Base-by-base conservation (phyloP, 495 filamentous ascomycete species). In the Hypoxylon lenormandii region DNA sequence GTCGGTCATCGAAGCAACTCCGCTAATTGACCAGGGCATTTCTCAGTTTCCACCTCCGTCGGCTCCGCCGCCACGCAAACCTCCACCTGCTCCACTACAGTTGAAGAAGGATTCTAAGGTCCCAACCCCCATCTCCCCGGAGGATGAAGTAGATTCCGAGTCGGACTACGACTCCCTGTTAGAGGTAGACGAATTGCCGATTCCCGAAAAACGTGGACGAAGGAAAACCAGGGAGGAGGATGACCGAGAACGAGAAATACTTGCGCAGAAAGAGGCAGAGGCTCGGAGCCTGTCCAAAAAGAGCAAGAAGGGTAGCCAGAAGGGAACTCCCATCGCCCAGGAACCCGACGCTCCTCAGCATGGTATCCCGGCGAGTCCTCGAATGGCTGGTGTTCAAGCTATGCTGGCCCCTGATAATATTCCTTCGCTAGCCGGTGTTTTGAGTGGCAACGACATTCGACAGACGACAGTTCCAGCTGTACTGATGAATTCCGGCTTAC, bases 171-270 rank as follows among this genome's bases (percentile, higher is more conserved):
- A 93, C 57, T 91, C 94, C 70, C 84, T 88, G 13, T 74, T 89
- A 4, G 87, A 91, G 52, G 87, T 86, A 13, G 87, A 90, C 42
- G 89, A 90, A 61, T 76, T 87, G 33, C 74, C 72, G 15, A 78
- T 82, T 0, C 71, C 75, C n/a, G 79, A 84, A 0, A 88, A 89
- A 28, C 84, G 93, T 46, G 93, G 93, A n/a, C 84, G 93, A 33
- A 83, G 92, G 68, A 92, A 90, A 69, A 97, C 93, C 0, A 86
- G 93, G 61, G 92, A 93, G 74, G 93, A 95, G 52, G 93, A 97
- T 72, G 93, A 97, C 64, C 82, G 83, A 55, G 87, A 93, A 49
- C 87, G 93, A 37, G 92, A 93, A 76, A 84, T 85, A 5, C 73
- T 88, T 7, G 81, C 88, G 13, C 73, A 80, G 54, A 86, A 85